Evolutionary conservation across 345 rosid species (phyloP).

Genomic region (Lenwebbia sp.): DNA sequence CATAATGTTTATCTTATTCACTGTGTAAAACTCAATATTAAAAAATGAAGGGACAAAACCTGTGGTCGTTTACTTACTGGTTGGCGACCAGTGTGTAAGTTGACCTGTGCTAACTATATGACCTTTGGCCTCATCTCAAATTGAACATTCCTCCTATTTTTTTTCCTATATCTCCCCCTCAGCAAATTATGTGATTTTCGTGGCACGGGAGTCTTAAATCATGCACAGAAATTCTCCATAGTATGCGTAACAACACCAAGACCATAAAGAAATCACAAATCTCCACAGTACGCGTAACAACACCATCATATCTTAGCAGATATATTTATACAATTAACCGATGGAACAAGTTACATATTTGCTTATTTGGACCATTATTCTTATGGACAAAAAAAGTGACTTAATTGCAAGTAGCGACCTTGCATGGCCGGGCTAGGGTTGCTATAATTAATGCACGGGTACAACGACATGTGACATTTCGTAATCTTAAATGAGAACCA

Average conservation of each 20-base stretch:
- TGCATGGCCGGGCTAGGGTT: background rate
- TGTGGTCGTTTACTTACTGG: background rate
- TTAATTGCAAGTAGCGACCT: accelerated
- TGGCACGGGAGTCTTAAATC: background rate
- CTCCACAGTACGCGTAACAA: background rate
- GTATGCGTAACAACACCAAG: background rate
- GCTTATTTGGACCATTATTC: background rate
- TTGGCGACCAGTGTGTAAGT: background rate
- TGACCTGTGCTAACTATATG: background rate
- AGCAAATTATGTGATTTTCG: background rate
- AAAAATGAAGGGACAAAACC: background rate
- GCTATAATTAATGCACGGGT: background rate
- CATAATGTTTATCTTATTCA: background rate
- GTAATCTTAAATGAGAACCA: background rate
- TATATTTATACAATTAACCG: background rate
- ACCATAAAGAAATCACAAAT: background rate
- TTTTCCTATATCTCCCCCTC: background rate
- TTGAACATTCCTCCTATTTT: background rate
- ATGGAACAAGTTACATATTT: background rate
- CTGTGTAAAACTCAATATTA: background rate
- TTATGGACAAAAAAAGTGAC: background rate
- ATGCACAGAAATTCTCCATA: background rate
- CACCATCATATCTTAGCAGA: background rate
- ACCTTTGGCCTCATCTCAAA: background rate
- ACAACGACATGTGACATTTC: background rate